Base-by-base conservation (phyloP, 495 filamentous ascomycete species). In the Hyaloscypha finlandica region DNA sequence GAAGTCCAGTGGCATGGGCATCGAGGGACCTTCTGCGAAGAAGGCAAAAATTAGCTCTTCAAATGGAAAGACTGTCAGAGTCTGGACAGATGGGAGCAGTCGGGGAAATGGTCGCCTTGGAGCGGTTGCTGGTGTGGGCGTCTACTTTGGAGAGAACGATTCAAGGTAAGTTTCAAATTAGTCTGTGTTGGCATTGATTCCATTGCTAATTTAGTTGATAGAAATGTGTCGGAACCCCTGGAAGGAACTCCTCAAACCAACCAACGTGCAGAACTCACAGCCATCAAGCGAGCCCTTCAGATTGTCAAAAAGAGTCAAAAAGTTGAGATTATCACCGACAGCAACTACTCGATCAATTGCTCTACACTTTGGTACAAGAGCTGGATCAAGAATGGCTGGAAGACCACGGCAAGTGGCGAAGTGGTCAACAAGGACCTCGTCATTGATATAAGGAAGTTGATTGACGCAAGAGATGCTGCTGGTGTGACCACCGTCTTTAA, bases 201-300 rank as follows among this genome's bases (percentile, higher is more conserved):
- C 8, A 59, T 59, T 37, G 29, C n/a, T 59, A 45, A 31, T 30
- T 48, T 32, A 20, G 25, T 20, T 6, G 30, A 59, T 29, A 92
- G 91, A 74, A 99, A 97, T 76, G 83, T 97, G 61, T 93, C 92
- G 22, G 94, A 97, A 73, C 85, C 88, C 19, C 83, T 99, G 2
- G 72, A 79, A 51, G 94, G 94, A 45, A 77, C 81, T 12, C 77
- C 81, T 11, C 95, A 99, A 75, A 97, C 95, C 1, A 99, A 98
- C 75, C 91, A 97, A 75, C 92, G 95, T 5, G 95, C 95, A 19
- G 95, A 99, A 76, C 81, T 99, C 61, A 93, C 92, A 4, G 95
- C 93, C 0, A 89, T 97, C 67, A 80, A 90, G 5, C 90, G 94
- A 59, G 92, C 92, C 8, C 83, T 99, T 30, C 87, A 97, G 71